These are phyloP conservation scores for Chaetomiaceae sp. DNA, from an alignment of 2,329 filamentous ascomycete genomes.

Conservation along the genomic window DNA sequence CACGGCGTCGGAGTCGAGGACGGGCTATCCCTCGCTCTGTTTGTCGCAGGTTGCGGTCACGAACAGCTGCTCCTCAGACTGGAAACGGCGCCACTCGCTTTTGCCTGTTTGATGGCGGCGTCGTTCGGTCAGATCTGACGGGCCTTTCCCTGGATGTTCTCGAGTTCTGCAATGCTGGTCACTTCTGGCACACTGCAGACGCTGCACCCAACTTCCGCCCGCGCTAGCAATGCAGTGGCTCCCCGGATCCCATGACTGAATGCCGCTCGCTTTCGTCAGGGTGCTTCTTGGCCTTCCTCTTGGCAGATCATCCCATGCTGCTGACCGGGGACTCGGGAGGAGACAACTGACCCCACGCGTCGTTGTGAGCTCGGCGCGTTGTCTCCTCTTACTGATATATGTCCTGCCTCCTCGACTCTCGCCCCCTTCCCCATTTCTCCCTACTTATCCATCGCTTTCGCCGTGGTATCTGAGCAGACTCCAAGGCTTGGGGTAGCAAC, in stretches of 20 bases:
- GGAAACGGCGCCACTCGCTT: slow-evolving; percentile 3
- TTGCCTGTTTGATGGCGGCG: background rate
- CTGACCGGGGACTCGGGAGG: too few species aligned
- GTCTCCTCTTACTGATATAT: slow-evolving; percentile 3
- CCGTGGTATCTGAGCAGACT: background rate
- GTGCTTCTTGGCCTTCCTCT: slow-evolving; percentile 6
- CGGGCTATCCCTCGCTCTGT: background rate
- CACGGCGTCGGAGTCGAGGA: background rate
- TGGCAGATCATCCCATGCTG: slow-evolving; percentile 9
- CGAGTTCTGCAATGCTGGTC: too few species aligned
- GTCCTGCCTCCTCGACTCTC: too few species aligned
- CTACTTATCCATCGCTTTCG: background rate
- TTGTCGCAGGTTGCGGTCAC: slow-evolving; percentile 3
- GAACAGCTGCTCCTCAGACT: background rate
- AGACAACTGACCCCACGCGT: slow-evolving; percentile 3
- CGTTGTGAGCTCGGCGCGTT: background rate
- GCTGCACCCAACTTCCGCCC: background rate
- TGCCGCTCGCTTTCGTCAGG: background rate
- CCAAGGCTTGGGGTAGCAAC: background rate
- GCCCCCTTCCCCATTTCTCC: background rate
- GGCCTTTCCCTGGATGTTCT: slow-evolving; percentile 5
- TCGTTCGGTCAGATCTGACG: background rate
- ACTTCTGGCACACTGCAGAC: background rate
- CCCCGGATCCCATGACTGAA: slow-evolving; percentile 9
- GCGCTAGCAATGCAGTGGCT: slow-evolving; percentile 2